Evolutionary conservation across 495 filamentous ascomycete genomes (phyloP).

Genomic region (Rhypophila decipiens): DNA sequence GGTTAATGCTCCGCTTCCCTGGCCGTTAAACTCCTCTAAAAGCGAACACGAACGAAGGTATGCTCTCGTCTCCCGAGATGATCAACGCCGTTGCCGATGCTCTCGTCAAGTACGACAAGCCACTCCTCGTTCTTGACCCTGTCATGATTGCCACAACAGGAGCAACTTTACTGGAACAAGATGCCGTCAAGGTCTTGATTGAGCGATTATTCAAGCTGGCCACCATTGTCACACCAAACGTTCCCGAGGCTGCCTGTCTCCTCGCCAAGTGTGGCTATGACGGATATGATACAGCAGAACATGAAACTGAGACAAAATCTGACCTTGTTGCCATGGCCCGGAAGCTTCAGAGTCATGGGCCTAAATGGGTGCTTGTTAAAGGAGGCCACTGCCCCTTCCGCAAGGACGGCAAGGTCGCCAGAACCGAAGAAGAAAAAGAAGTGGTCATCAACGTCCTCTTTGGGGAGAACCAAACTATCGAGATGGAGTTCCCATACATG

Average conservation of each 20-base stretch:
- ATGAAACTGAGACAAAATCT: too few species aligned
- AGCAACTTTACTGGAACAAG: slow-evolving; percentile 62
- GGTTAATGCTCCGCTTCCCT: background rate
- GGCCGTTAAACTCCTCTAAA: background rate
- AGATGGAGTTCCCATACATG: slow-evolving; percentile 63
- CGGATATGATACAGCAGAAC: slow-evolving; percentile 43
- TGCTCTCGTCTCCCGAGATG: slow-evolving; percentile 77
- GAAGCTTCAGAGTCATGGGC: slow-evolving; percentile 58
- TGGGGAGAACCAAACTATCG: slow-evolving; percentile 34
- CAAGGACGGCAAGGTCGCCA: slow-evolving; percentile 49
- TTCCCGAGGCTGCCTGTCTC: slow-evolving; percentile 78
- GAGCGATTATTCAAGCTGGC: slow-evolving; percentile 65
- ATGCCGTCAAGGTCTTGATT: slow-evolving; percentile 60
- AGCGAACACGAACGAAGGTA: too few species aligned
- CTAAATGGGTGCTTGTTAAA: slow-evolving; percentile 78
- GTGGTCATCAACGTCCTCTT: slow-evolving; percentile 69
- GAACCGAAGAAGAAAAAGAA: slow-evolving; percentile 49
- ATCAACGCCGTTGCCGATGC: slow-evolving; percentile 68
- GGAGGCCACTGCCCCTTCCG: slow-evolving; percentile 85
- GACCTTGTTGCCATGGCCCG: slow-evolving; percentile 64
- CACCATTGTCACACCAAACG: slow-evolving; percentile 82
- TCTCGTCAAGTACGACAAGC: slow-evolving; percentile 52
- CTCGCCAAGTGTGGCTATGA: slow-evolving; percentile 52
- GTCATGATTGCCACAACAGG: slow-evolving; percentile 93
- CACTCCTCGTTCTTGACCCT: slow-evolving; percentile 73